Base-by-base conservation (phyloP, 257 asterid species). In the Ocimum tenuiflorum region DNA sequence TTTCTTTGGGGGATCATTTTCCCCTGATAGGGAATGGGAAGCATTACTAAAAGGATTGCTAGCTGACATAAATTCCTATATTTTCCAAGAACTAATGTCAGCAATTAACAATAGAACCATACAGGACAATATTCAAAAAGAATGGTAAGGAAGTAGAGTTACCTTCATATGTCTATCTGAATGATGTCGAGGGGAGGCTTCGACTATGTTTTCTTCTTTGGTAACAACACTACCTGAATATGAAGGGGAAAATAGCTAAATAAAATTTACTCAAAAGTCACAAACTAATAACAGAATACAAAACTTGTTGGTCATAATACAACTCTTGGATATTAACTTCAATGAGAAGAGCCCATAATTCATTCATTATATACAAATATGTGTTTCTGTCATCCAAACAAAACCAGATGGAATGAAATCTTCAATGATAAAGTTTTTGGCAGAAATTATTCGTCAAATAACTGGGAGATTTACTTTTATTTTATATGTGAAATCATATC, bases 211-310 rank as follows among this genome's bases (percentile, higher is more conserved):
- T 39, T 36, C 47, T 35, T 72, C 89, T 68, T 80, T 86, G 29
- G 85, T 87, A 24, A 81, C 73, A 29, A 61, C 79, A 83, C 87
- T 79, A 42, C 81, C 97, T 90, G 86, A 69, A 82, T 74, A 72
- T 59, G 43, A 18, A 42, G 29, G 23, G 23, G 3, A 5, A 27
- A 24, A 13, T 3, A 50, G 22, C 51, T 7, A 41, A 29, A 8
- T 2, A 53, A 35, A 39, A 24, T 2, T 0, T 65, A 47, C 48
- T 9, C 15, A 63, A 45, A 39, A 20, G 19, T 20, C 52, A 33
- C 15, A 47, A 18, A 31, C 42, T 20, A 71, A 18, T 45, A 63
- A 52, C 2, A n/a, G 53, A 55, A 47, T 57, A 39, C 35, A 36
- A 57, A 41, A 31, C 20, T 27, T 11, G 57, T 31, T 58, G 54